Base-by-base conservation (phyloP, 441 rosid genomes). In the Jatropha podagrica region DNA sequence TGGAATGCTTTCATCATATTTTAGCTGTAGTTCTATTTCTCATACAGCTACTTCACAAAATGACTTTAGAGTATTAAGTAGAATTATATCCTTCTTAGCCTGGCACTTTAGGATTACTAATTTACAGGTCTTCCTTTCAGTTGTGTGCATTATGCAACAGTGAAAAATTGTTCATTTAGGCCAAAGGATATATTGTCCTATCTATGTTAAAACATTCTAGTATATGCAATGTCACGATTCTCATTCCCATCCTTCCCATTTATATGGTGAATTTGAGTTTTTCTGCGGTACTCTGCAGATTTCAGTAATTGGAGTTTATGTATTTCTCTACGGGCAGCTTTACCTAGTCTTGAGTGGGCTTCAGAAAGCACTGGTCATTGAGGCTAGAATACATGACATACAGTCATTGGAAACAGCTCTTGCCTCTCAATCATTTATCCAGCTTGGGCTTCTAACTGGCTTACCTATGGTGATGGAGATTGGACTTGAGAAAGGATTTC, bases 401-500 rank as follows among this genome's bases (percentile, higher is more conserved):
- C 81, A 88, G 73, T 94, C 99, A 74, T 68, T 96, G 79, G 98
- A 96, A 85, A 92, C 98, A 65, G 97, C 99, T 81, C 97, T 96
- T 61, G 97, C 98, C 67, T 94, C 99, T 78, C 98, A 96, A 69
- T 96, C 98, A 66, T 96, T 96, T 85, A 85, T 96, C 79, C 98
- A 96, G 88, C 95, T 96, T 55, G 99, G 99, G 26, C 97, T 96
- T 73, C 86, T 96, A 74, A 96, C 99, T 0, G 99, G 99, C 79
- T 83, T 94, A 58, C 99, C 99, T 44, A 94, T 96, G 99, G 97
- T 96, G 79, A 94, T 96, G 99, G 99, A 96, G 81, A 87, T 96
- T 32, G 98, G 97, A 63, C 93, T 96, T 46, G 98, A 94, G 86
- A 96, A 87, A 86, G 99, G 99, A 74, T 94, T 94, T 83, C 95